Percentiles rank a stretch among this genome's conserved stretches.
These are phyloP conservation scores for Scutellaria baicalensis DNA, from an alignment of 257 asterid species.

Conservation along the genomic window DNA sequence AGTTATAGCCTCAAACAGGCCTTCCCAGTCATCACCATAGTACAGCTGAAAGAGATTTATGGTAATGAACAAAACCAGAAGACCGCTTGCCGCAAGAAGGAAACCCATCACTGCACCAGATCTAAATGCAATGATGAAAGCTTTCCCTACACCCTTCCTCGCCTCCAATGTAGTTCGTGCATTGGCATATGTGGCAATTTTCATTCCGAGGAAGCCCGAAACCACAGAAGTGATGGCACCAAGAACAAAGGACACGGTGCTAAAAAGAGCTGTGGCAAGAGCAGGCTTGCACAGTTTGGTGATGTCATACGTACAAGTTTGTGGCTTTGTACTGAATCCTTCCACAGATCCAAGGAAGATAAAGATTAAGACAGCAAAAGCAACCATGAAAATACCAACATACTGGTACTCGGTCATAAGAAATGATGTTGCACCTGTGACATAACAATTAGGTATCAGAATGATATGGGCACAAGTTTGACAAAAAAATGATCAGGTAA, in stretches of 20 bases:
- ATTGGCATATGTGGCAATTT: constrained; percentile 47
- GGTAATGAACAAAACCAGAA: constrained; percentile 32
- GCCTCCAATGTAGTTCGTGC: constrained; percentile 46
- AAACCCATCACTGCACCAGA: constrained; percentile 52
- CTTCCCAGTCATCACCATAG: constrained; percentile 50
- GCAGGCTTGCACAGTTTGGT: constrained; percentile 43
- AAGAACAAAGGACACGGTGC: constrained; percentile 36
- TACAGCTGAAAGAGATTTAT: constrained; percentile 38
- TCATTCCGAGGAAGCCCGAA: constrained; percentile 54
- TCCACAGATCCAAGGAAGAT: constrained; percentile 49
- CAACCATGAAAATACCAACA: constrained; percentile 44
- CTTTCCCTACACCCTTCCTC: constrained; percentile 42
- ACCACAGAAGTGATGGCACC: constrained; percentile 43
- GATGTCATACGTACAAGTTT: constrained; percentile 40
- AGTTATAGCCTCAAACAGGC: constrained; percentile 45
- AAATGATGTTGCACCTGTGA: constrained; percentile 51
- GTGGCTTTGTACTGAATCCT: constrained; percentile 37
- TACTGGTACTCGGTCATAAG: constrained; percentile 41
- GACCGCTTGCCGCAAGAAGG: constrained; percentile 53
- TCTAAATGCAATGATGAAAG: constrained; percentile 36
- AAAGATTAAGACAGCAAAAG: constrained; percentile 39
- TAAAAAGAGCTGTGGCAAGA: constrained; percentile 39
- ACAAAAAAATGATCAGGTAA: not conserved
- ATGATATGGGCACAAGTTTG: not conserved
- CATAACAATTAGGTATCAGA: not conserved